Percentiles rank a stretch among this genome's conserved stretches.
Conservation (phyloP, 257 asterid genomes). For the Solanum chaucha region DNA sequence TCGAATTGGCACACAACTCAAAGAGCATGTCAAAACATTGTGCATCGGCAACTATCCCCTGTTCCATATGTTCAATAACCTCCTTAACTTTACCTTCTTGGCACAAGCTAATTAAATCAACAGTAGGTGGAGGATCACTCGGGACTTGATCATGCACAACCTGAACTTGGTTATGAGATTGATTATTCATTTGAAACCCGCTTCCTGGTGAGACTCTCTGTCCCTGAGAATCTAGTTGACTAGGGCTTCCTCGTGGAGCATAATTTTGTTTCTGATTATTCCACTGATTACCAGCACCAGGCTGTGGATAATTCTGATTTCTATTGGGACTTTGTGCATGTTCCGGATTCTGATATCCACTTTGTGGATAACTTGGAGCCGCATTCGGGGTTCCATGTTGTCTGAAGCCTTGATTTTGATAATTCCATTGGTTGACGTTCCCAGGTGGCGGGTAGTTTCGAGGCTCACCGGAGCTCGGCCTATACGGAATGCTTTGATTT, state of each 20-base stretch:
- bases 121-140: conserved; percentile 12
- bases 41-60: conserved; percentile 54
- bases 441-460: conserved; percentile 25
- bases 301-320: conserved; percentile 21
- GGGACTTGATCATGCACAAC: conserved; percentile 14
- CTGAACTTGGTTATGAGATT: conserved; percentile 28
- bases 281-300: conserved; percentile 18
- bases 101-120: conserved; percentile 52
- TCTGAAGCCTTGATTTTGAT: conserved; percentile 28
- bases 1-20: conserved; percentile 52
- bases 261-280: conserved; percentile 11
- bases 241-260: not conserved
- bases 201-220: not conserved
- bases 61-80: conserved; percentile 68
- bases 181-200: conserved; percentile 12
- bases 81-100: conserved; percentile 71
- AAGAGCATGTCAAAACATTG: conserved; percentile 68
- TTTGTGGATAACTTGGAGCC: conserved; percentile 28
- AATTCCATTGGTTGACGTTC: conserved; percentile 21
- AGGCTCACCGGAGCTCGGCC: conserved; percentile 13
- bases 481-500: conserved; percentile 20
- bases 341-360: conserved; percentile 35
- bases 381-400: conserved; percentile 15
- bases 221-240: not conserved
- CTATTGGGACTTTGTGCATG: conserved; percentile 17